phyloP scores from a whole-genome alignment of 1,284 basidiomycete genomes.

The Irpex sp. region DNA sequence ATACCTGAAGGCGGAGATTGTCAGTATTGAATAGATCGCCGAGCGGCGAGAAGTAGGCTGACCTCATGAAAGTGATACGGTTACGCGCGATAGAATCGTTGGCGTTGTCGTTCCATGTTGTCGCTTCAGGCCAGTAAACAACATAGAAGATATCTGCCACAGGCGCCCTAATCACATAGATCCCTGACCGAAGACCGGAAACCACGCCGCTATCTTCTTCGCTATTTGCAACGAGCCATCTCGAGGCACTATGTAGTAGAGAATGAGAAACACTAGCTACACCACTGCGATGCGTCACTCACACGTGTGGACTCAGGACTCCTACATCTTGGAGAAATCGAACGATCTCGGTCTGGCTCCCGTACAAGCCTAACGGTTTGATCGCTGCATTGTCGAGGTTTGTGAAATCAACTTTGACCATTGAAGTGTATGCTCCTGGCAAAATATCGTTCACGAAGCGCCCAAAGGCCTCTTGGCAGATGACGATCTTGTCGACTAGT shows the following conservation, averaged over 20 bases:
- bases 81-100: constrained; percentile 43
- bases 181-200: constrained; percentile 44
- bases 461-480: constrained; percentile 44
- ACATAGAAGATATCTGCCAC: constrained; percentile 34
- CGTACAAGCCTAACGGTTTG: constrained; percentile 54
- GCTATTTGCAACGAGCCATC: constrained; percentile 3
- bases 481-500: constrained; percentile 58
- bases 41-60: not conserved
- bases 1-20: constrained; percentile 35
- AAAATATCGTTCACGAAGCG: constrained; percentile 41
- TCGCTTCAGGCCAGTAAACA: constrained; percentile 60
- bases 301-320: constrained; percentile 36
- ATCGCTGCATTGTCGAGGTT: constrained; percentile 39
- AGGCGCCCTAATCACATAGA: constrained; percentile 36
- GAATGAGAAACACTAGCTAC: not conserved
- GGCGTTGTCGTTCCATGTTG: constrained; percentile 54
- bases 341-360: constrained; percentile 46
- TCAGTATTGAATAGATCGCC: not conserved
- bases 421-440: constrained; percentile 45
- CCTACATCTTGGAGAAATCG: constrained; percentile 35
- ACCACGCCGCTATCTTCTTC: constrained; percentile 12
- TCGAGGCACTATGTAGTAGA: constrained; percentile 8
- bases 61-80: constrained; percentile 62
- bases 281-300: constrained; percentile 11
- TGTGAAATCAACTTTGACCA: constrained; percentile 52